These are phyloP conservation scores for Parastagonospora avenae DNA, from an alignment of 2,329 filamentous ascomycete genomes.

Conservation along the genomic window DNA sequence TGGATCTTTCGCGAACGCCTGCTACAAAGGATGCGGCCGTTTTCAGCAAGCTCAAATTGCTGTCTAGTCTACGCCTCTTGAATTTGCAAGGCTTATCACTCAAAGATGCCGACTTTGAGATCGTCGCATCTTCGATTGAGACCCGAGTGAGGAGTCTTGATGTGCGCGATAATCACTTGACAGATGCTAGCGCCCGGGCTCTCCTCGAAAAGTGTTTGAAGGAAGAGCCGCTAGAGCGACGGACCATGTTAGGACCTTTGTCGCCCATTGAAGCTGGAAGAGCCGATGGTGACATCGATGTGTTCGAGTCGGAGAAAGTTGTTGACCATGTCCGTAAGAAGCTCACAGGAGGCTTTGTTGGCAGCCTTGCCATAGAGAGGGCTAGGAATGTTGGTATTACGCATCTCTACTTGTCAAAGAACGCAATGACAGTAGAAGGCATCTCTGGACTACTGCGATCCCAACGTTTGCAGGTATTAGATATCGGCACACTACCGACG, in stretches of 20 bases:
- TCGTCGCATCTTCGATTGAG: constrained; percentile 59
- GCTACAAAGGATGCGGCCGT: constrained; percentile 57
- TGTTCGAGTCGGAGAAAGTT: constrained; percentile 51
- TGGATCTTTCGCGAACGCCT: constrained; percentile 62
- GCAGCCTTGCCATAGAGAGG: constrained; percentile 61
- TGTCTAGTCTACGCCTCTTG: constrained; percentile 60
- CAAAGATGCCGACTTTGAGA: constrained; percentile 58
- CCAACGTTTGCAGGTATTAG: constrained; percentile 59
- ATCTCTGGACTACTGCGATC: constrained; percentile 59
- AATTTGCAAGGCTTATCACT: constrained; percentile 61
- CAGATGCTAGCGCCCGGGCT: constrained; percentile 59
- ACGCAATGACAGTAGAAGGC: constrained; percentile 61
- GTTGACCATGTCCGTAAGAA: constrained; percentile 56
- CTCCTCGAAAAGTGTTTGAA: constrained; percentile 60
- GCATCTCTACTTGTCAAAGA: constrained; percentile 64
- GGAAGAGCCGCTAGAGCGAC: constrained; percentile 15
- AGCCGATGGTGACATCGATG: constrained; percentile 43
- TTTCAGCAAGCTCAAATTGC: constrained; percentile 52
- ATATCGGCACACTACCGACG: constrained; percentile 56
- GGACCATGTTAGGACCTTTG: constrained; percentile 18
- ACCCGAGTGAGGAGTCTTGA: constrained; percentile 61
- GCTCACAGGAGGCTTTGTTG: constrained; percentile 51
- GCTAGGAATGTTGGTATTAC: constrained; percentile 61
- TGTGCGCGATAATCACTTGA: constrained; percentile 62
- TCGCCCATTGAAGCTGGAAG: constrained; percentile 30